Evolutionary conservation across 805 yeast genomes (phyloP).

Genomic region (Jamesozyma spencerorum): DNA sequence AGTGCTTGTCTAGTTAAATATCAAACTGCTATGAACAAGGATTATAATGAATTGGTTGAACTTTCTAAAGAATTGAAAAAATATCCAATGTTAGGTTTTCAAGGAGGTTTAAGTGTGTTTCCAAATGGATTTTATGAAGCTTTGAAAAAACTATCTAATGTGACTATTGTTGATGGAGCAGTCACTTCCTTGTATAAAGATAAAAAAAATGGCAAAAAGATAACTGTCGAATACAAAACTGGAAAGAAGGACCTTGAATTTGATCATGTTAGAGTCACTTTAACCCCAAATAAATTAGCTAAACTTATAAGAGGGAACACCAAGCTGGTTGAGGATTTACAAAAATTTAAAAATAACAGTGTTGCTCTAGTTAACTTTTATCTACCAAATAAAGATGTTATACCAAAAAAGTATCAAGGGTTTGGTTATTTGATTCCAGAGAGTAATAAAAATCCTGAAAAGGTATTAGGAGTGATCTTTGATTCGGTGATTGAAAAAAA

Average conservation of each 20-base stretch:
- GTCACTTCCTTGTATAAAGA: slow-evolving; percentile 3
- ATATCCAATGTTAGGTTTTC: slow-evolving; percentile 54
- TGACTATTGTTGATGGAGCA: slow-evolving; percentile 11
- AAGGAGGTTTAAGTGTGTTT: slow-evolving; percentile 47
- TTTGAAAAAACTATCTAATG: slow-evolving; percentile 33
- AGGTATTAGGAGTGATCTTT: slow-evolving; percentile 76
- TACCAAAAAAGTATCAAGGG: slow-evolving; percentile 43
- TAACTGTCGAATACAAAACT: not conserved
- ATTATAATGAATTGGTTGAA: slow-evolving; percentile 30
- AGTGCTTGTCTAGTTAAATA: slow-evolving; percentile 32
- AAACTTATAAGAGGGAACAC: slow-evolving; percentile 21
- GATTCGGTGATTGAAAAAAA: slow-evolving; percentile 77
- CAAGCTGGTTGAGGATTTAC: slow-evolving; percentile 16
- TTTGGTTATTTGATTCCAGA: slow-evolving; percentile 85
- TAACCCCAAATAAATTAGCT: slow-evolving; percentile 37
- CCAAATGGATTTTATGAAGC: slow-evolving; percentile 37
- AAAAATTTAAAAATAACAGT: slow-evolving; percentile 29
- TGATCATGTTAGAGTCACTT: slow-evolving; percentile 55
- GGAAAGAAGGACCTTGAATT: slow-evolving; percentile 17
- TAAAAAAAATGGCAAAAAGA: not conserved
- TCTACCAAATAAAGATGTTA: slow-evolving; percentile 36
- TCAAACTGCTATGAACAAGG: slow-evolving; percentile 33
- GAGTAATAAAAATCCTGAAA: slow-evolving; percentile 38
- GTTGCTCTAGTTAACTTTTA: slow-evolving; percentile 65
- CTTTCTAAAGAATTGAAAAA: slow-evolving; percentile 35